These are phyloP conservation scores for Hypoxylon sp. DNA, from an alignment of 2,329 filamentous ascomycete species.

Conservation along the genomic window DNA sequence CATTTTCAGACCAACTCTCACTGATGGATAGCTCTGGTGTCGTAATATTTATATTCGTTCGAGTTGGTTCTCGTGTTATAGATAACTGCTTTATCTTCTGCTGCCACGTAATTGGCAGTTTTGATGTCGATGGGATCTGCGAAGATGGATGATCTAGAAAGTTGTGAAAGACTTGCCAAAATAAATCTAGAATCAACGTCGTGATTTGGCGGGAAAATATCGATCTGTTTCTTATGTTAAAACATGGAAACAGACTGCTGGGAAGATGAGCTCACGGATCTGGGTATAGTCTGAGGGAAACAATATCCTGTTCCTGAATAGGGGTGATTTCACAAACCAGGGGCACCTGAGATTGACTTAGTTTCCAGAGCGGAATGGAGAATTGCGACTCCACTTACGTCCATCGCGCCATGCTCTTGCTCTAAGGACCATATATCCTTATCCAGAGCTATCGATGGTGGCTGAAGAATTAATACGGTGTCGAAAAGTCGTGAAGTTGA, in stretches of 20 bases:
- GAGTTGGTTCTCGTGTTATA: conserved; percentile 17
- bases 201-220: conserved; percentile 41
- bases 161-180: conserved; percentile 44
- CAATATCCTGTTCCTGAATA: conserved; percentile 59
- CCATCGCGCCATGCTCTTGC: conserved; percentile 73
- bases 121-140: conserved; percentile 31
- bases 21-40: conserved; percentile 28
- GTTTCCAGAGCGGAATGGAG: conserved; percentile 12
- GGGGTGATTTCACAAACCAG: conserved; percentile 81
- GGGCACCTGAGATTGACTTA: conserved; percentile 63
- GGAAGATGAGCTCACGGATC: conserved; percentile 57
- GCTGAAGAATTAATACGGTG: conserved; percentile 82
- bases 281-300: conserved; percentile 73
- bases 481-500: conserved; percentile 74
- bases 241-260: not conserved
- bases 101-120: conserved; percentile 40
- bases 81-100: conserved; percentile 44
- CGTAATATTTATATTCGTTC: not conserved
- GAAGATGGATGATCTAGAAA: conserved; percentile 50
- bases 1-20: conserved; percentile 52
- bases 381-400: conserved; percentile 59
- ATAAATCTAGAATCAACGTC: conserved; percentile 47
- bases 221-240: conserved; percentile 42
- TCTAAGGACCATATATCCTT: conserved; percentile 66
- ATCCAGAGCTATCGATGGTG: conserved; percentile 68